A percentile compares a stretch with the other conserved stretches of the same genome.
Conservation (phyloP, 225 moss, liverwort and hornwort genomes). For the Thuidium tamariscinum region DNA sequence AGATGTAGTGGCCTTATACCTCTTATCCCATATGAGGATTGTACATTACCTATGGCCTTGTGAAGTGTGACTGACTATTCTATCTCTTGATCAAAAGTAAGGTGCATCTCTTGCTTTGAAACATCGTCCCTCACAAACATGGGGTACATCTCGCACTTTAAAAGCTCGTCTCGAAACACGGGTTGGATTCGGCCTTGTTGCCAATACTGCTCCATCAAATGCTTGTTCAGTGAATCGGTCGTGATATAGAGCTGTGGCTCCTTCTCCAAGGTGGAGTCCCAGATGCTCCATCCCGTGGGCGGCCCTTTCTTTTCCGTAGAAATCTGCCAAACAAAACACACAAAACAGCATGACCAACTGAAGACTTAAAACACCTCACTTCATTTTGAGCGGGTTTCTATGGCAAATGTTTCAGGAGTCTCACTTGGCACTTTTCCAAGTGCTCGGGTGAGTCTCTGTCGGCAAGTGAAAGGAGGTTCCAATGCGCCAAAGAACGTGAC, state of each 20-base stretch:
- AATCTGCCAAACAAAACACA: not conserved
- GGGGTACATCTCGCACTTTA: not conserved
- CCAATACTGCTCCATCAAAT: not conserved
- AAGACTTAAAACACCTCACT: not conserved
- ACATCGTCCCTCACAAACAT: not conserved
- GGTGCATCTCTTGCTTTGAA: slow-evolving; percentile 3
- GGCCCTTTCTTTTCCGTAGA: not conserved
- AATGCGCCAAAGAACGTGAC: too few species aligned
- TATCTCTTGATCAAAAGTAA: slow-evolving; percentile 8
- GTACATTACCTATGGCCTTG: too few species aligned
- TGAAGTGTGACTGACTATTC: not conserved
- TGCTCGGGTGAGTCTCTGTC: too few species aligned
- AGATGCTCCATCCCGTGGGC: not conserved
- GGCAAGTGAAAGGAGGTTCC: too few species aligned
- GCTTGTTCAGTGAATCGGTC: not conserved
- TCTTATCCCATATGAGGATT: too few species aligned
- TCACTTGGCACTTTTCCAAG: too few species aligned
- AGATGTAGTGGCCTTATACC: too few species aligned
- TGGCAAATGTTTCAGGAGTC: fast-evolving
- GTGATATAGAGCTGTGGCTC: not conserved
- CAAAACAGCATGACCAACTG: not conserved
- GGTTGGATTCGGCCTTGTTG: not conserved
- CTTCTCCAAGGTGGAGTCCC: slow-evolving; percentile 8
- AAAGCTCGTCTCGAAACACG: not conserved
- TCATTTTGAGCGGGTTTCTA: fast-evolving